These are phyloP conservation scores for Penicillium manginii DNA, from an alignment of 495 filamentous ascomycete species.

Conservation along the genomic window DNA sequence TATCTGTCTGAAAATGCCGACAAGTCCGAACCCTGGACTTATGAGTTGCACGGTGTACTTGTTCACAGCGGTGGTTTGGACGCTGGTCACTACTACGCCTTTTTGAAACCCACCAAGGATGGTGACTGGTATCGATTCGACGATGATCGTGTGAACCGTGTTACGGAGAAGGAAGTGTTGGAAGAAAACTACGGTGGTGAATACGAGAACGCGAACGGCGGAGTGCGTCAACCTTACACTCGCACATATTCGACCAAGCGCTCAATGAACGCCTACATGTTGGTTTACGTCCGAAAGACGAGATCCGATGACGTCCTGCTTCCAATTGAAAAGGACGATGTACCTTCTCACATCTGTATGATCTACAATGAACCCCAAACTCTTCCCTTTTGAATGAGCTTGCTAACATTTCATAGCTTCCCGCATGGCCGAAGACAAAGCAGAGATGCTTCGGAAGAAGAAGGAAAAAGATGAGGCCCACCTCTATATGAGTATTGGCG, in stretches of 20 bases:
- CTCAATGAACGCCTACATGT: conserved; percentile 91
- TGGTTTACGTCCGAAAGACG: conserved; percentile 94
- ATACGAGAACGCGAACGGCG: conserved; percentile 66
- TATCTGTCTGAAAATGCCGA: conserved; percentile 90
- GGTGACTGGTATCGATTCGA: conserved; percentile 97
- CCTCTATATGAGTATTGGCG: conserved; percentile 81
- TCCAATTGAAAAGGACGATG: conserved; percentile 72
- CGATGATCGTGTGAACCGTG: conserved; percentile 92
- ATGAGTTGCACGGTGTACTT: conserved; percentile 91
- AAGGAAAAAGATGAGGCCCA: conserved; percentile 94
- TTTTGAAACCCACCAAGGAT: conserved; percentile 88
- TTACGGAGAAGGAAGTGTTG: conserved; percentile 86
- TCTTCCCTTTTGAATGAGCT: background rate
- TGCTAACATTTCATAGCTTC: conserved; percentile 50
- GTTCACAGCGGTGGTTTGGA: conserved; percentile 97
- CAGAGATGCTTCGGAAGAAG: conserved; percentile 66
- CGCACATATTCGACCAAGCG: conserved; percentile 67
- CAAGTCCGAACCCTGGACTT: conserved; percentile 83
- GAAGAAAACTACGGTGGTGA: conserved; percentile 98
- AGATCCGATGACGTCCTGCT: conserved; percentile 78
- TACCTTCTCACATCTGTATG: conserved; percentile 79
- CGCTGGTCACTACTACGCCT: conserved; percentile 99
- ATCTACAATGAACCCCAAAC: conserved; percentile 20
- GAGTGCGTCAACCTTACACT: conserved; percentile 68
- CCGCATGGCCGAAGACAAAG: conserved; percentile 80